Percentiles rank a stretch among this genome's conserved stretches.
phyloP scores from a whole-genome alignment of 805 yeast genomes.

The Lachancea fermentati region DNA sequence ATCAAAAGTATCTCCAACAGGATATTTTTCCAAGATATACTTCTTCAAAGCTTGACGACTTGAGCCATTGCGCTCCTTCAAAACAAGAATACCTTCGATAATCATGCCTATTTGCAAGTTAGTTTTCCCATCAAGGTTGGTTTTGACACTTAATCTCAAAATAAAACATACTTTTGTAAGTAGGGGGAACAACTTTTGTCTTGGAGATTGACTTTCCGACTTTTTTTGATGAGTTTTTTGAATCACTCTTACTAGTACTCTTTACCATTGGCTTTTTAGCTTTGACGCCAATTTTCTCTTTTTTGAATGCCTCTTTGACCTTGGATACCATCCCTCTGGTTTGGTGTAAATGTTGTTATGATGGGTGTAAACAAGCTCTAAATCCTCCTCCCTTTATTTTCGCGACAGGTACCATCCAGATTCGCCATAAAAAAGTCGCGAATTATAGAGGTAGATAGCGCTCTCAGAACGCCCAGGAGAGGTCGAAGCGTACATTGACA shows the following conservation, averaged over 20 bases:
- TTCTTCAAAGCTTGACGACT: conserved; percentile 86
- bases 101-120: conserved; percentile 25
- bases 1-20: conserved; percentile 61
- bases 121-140: not conserved
- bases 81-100: conserved; percentile 55
- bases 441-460: too few species aligned
- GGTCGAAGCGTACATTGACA: too few species aligned
- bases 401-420: not conserved
- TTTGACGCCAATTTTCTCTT: conserved; percentile 8
- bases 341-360: conserved; percentile 5
- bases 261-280: conserved; percentile 3
- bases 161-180: conserved; percentile 34
- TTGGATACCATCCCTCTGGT: conserved; percentile 1
- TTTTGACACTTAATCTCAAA: not conserved
- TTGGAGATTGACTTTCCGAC: conserved; percentile 2
- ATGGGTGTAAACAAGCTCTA: conserved; percentile 1
- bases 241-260: not conserved
- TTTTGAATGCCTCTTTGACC: conserved; percentile 1
- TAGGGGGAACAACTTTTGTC: conserved; percentile 15
- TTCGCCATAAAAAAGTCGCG: too few species aligned
- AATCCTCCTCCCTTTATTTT: not conserved
- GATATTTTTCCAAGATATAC: conserved; percentile 52
- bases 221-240: conserved; percentile 7
- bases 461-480: too few species aligned
- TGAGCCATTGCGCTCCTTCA: conserved; percentile 78